Base-by-base conservation (phyloP, 805 yeast genomes). In the Priceomyces carsonii region DNA sequence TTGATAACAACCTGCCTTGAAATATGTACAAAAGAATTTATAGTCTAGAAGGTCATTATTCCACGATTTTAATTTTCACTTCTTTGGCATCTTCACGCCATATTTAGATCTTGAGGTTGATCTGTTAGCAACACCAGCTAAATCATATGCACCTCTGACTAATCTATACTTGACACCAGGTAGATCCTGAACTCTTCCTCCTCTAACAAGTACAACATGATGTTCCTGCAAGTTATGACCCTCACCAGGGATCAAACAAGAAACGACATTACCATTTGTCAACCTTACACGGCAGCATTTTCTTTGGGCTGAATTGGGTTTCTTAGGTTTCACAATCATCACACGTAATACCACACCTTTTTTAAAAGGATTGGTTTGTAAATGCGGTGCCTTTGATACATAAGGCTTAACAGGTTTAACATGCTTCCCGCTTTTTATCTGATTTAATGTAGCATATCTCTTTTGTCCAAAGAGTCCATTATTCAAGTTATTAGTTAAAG, bases 171-270 rank as follows among this genome's bases (percentile, higher is more conserved):
- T 90, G 32, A 93, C 96, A 76, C 99, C 99, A 17, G 99, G 99
- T 51, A 91, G 71, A 80, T 93, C 99, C 58, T 90, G 96, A 35
- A 87, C 87, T 74, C 97, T 81, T 10, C 99, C 99, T n/a, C 99
- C 99, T 64, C 99, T 80, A 3, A 93, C 95, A 35, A 80, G 77
- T 1, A 93, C 98, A 33, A 93, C 95, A 54, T 95, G 86, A 66
- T 93, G 99, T 61, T 93, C 99, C 69, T 93, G 98, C 15, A 95
- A 83, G 56, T 93, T 93, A 63, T 93, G 99, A 14, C 99, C 99
- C 58, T 93, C 97, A 36, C 99, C 99, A 10, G 97, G 96, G 39
- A 93, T 93, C 59, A 89, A 90, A 1, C 96, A 96, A 29, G 91
- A 82, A 12, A 93, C 77, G 32, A 86, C 81, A 46, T 82, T 83